Evolutionary conservation across 2,329 filamentous ascomycete genomes (phyloP).

Genomic region (Fusarium pilosicola): DNA sequence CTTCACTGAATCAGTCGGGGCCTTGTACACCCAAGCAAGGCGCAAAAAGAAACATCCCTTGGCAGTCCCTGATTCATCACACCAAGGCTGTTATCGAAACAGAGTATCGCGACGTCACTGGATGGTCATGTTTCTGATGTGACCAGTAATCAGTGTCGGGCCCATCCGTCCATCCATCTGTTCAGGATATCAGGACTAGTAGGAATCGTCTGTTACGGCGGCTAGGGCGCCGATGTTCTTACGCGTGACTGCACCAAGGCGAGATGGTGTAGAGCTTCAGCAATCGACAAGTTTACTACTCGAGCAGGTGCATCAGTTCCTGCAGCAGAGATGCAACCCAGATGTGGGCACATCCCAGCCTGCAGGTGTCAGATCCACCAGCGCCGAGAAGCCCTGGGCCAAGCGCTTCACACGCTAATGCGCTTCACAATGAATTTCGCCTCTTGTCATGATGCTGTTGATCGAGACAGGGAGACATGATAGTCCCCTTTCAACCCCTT

Average conservation of each 20-base stretch:
- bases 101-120: constrained; percentile 34
- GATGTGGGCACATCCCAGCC: constrained; percentile 25
- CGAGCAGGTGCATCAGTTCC: constrained; percentile 34
- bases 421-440: constrained; percentile 24
- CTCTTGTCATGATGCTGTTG: constrained; percentile 22
- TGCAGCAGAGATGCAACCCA: constrained; percentile 37
- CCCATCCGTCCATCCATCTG: constrained; percentile 24
- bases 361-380: constrained; percentile 41
- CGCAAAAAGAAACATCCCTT: constrained; percentile 27
- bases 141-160: constrained; percentile 21
- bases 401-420: constrained; percentile 29
- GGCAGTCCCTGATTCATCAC: constrained; percentile 18
- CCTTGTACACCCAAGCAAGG: constrained; percentile 13
- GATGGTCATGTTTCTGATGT: constrained; percentile 19
- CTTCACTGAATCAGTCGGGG: background rate
- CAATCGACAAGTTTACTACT: constrained; percentile 24
- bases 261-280: constrained; percentile 37
- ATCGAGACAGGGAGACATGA: constrained; percentile 14
- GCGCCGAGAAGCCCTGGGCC: constrained; percentile 22
- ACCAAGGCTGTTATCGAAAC: constrained; percentile 19
- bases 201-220: constrained; percentile 9
- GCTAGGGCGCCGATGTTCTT: constrained; percentile 21
- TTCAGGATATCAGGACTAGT: constrained; percentile 6
- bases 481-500: constrained; percentile 15
- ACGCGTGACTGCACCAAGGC: constrained; percentile 21